Evolutionary conservation across 2,329 filamentous ascomycete species (phyloP), one percentile per base, ranked within the genome.

Genomic region (Diaporthe capsici): DNA sequence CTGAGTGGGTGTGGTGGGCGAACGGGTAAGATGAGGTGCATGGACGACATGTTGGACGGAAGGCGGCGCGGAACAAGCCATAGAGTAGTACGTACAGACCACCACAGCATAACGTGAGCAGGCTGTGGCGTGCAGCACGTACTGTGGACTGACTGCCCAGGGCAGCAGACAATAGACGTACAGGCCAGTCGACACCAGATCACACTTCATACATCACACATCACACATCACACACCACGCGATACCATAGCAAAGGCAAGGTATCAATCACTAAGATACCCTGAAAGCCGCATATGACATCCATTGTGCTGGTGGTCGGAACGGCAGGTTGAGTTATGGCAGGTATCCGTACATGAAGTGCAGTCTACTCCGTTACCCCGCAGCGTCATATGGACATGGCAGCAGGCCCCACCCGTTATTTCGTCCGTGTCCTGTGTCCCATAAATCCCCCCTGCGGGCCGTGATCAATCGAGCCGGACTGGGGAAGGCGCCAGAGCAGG

Each of bases 381-480:
- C 44, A 68, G 63, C 63, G 47, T 68, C 63, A 68, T 51, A 37
- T 65, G 39, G 39, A 13, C 58, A 61, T 47, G 39, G 60, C 57
- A 34, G 55, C n/a, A 22, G 22, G 28, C 44, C 44, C 44, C 63
- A 67, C 63, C 63, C 17, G 44, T 37, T 22, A 67, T 67, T 68
- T 68, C 60, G 47, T 49, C 63, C 28, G 42, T 25, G 37, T 39
- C 20, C 25, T 25, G 63, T 49, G 63, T 49, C 44, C 63, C 61
- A 65, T 65, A 5, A 42, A 31, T 10, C 7, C 10, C 10, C 25
- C 42, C 61, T 53, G 47, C 47, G 31, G 65, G 47, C 47, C 49
- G 65, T 53, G 22, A 37, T 34, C 65, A 53, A 68, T n/a, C 31
- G 44, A 53, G n/a, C 31, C 65, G 22, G 65, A 53, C 47, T 68